phyloP scores from a whole-genome alignment of 2,329 filamentous ascomycete genomes.

The Fusarium albosuccineum region DNA sequence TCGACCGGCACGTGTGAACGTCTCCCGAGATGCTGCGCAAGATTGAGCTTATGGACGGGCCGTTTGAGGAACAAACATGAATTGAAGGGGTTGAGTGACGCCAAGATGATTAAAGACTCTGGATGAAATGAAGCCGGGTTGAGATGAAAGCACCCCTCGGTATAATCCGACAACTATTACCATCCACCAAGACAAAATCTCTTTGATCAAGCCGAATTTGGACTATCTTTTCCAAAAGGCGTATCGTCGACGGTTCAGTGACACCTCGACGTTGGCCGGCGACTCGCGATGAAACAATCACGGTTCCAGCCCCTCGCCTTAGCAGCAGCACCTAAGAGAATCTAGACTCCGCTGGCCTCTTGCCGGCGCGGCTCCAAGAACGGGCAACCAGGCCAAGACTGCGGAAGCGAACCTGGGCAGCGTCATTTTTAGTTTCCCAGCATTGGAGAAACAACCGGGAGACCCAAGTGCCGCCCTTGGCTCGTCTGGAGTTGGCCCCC shows the following conservation, averaged over 20 bases:
- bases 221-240: neutral
- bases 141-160: no score
- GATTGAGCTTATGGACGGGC: neutral
- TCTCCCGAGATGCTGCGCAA: neutral
- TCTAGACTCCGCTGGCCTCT: neutral
- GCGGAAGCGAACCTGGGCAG: neutral
- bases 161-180: neutral
- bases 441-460: constrained; percentile 20
- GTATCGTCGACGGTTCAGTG: neutral
- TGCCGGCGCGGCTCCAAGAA: neutral
- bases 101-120: neutral
- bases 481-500: constrained; percentile 30
- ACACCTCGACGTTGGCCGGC: neutral
- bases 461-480: constrained; percentile 34
- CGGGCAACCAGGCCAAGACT: neutral
- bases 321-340: constrained; percentile 15
- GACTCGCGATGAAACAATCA: constrained; percentile 7
- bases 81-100: neutral
- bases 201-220: neutral
- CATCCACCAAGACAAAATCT: neutral
- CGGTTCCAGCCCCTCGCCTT: constrained; percentile 12
- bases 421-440: neutral
- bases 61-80: neutral
- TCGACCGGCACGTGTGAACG: neutral
- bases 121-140: no score